phyloP scores from a whole-genome alignment of 768 basidiomycete genomes.

The Cystofilobasidium capitatum region DNA sequence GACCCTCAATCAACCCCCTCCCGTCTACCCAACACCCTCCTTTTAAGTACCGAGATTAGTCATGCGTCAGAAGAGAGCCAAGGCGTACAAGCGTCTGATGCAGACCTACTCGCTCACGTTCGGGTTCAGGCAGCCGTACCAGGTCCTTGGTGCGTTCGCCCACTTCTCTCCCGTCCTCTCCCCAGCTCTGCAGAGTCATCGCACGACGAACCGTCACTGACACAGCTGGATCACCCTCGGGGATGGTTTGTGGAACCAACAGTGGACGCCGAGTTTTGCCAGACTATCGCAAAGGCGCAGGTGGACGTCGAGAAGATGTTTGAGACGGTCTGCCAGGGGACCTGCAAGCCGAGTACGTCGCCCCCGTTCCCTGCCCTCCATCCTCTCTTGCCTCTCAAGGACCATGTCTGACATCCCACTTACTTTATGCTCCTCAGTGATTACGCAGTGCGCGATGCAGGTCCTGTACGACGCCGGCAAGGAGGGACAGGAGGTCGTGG shows the following conservation, averaged over 20 bases:
- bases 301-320: constrained; percentile 70
- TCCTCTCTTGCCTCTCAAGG: constrained; percentile 14
- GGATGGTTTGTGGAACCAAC: background rate
- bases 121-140: constrained; percentile 60
- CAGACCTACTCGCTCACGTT: constrained; percentile 38
- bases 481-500: constrained; percentile 61
- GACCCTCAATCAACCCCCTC: background rate
- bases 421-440: constrained; percentile 54
- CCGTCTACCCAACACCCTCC: too few species aligned
- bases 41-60: background rate
- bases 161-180: background rate
- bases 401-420: constrained; percentile 35
- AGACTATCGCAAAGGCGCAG: constrained; percentile 56
- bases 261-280: constrained; percentile 84
- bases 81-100: constrained; percentile 92
- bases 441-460: constrained; percentile 94
- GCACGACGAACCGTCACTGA: background rate
- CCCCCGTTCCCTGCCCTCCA: constrained; percentile 27
- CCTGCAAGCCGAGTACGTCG: constrained; percentile 78
- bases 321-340: constrained; percentile 67
- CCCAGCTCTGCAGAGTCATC: background rate
- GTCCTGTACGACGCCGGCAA: constrained; percentile 80
- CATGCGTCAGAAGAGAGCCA: constrained; percentile 94
- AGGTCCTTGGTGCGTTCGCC: constrained; percentile 61
- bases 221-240: background rate